Evolutionary conservation across 2,329 filamentous ascomycete species (phyloP).

Genomic region (Nothophaeocryptopus gaeumannii): DNA sequence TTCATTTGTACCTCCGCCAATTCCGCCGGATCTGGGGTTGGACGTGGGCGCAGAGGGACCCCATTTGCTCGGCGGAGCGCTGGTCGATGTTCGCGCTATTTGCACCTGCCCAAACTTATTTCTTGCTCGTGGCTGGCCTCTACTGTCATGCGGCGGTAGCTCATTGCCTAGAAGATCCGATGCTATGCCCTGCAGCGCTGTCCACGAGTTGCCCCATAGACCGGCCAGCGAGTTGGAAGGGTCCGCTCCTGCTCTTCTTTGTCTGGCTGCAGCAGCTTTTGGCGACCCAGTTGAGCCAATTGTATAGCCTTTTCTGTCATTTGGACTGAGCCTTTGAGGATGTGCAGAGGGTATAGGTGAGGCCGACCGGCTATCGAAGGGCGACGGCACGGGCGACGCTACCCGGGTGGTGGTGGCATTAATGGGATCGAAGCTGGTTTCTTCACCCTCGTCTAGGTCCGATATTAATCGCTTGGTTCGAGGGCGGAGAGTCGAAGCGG

Average conservation of each 20-base stretch:
- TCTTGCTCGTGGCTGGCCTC: conserved; percentile 29
- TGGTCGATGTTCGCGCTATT: conserved; percentile 27
- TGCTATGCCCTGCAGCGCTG: conserved; percentile 48
- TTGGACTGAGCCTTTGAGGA: conserved; percentile 22
- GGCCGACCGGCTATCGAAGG: conserved; percentile 38
- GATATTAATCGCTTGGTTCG: conserved; percentile 49
- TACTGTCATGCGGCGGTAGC: conserved; percentile 13
- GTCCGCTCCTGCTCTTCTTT: conserved; percentile 20
- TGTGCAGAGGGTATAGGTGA: conserved; percentile 44
- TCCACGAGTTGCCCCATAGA: conserved; percentile 50
- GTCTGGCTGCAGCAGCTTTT: conserved; percentile 14
- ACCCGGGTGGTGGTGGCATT: conserved; percentile 33
- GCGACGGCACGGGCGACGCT: conserved; percentile 38
- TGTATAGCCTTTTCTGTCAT: conserved; percentile 8
- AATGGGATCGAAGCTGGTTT: conserved; percentile 34
- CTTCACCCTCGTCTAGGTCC: conserved; percentile 44
- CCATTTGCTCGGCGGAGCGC: conserved; percentile 47
- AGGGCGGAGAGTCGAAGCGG: conserved; percentile 45
- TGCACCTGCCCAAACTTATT: conserved; percentile 28
- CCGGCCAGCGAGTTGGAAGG: conserved; percentile 38
- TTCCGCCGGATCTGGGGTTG: conserved; percentile 35
- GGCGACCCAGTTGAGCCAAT: conserved; percentile 4
- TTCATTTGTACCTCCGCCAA: conserved; percentile 47
- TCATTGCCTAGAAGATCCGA: conserved; percentile 49
- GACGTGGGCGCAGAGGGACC: conserved; percentile 40